Evolutionary conservation across 2,329 filamentous ascomycete species (phyloP).

Genomic region (Xylaria hypoxylon): DNA sequence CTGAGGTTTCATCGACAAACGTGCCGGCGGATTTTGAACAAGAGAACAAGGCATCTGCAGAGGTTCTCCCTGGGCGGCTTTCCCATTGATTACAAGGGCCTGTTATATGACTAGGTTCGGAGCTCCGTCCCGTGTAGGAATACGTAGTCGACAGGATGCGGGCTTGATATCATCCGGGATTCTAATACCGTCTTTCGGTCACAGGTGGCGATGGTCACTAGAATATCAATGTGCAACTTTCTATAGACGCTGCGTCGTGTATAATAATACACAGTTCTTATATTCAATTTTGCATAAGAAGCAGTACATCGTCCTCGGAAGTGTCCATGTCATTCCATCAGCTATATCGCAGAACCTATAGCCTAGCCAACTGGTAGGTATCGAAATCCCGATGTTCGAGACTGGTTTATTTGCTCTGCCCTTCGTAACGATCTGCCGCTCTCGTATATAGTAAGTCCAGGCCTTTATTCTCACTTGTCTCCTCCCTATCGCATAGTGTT

Average conservation of each 20-base stretch:
- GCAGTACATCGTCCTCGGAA: not conserved
- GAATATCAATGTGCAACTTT: conserved; percentile 3
- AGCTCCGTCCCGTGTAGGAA: conserved; percentile 16
- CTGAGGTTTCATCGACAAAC: conserved; percentile 2
- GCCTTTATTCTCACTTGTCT: not conserved
- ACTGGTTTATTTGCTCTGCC: conserved; percentile 1
- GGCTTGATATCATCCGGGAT: conserved; percentile 17
- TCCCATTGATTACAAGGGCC: conserved; percentile 1
- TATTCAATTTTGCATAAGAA: conserved; percentile 2
- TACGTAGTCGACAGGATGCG: not conserved
- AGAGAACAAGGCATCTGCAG: not conserved
- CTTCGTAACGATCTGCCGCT: not conserved
- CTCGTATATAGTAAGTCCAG: not conserved
- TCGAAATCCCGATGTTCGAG: not conserved
- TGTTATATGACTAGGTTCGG: conserved; percentile 14
- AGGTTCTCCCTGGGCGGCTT: not conserved
- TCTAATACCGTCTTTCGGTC: conserved; percentile 17
- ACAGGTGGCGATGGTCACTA: conserved; percentile 15
- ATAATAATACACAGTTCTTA: conserved; percentile 15
- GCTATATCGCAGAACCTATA: conserved; percentile 15
- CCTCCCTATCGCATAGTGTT: not conserved
- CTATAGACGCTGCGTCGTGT: conserved; percentile 5
- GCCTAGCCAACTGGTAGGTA: not conserved
- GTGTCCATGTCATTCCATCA: conserved; percentile 3
- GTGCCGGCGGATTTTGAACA: conserved; percentile 4